Evolutionary conservation across 768 basidiomycete species (phyloP), one percentile per base, ranked within the genome.

Genomic region (Suillus alpinus): DNA sequence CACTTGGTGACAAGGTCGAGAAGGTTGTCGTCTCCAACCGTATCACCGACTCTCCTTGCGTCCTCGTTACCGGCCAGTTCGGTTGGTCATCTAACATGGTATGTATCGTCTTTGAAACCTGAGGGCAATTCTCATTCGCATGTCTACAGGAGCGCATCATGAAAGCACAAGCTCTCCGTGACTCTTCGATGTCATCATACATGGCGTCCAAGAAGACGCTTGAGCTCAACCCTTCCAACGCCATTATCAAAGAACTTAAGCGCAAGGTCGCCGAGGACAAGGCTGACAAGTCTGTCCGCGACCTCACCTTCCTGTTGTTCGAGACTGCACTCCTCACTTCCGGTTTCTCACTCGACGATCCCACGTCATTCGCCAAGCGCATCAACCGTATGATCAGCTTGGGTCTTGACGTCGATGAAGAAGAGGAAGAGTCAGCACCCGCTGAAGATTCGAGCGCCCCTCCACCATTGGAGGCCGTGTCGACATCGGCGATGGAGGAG

Each of bases 11-110:
- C 78, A 96, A 95, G 84, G 95, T 99, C 65, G 97, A 99, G 86
- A 99, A 99, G 84, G 96, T 99, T 26, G 86, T 96, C 64, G 82
- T 98, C 67, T 98, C 96, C 50, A 98, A 96, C 86, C 94, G 96
- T 77, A 96, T 99, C 81, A 83, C 86, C 68, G 94, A 96, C 77
- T 97, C 95, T 20, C 95, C 95, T 63, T 98, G 90, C 75, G 96
- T 97, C 49, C 88, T 96, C 69, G 95, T 98, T 72, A 98, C 97
- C 62, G 96, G 96, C 60, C 95, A 98, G 76, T 99, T 98, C 78
- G 97, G 96, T 59, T 99, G 96, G 96, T 97, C 94, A 31, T 95
- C 95, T 59, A 98, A 98, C 84, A 98, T 98, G 96, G 91, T 88
- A 64, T 50, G 83, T 75, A 32, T 26, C 39, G 31, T 62, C 16